Conservation (phyloP, 2,329 filamentous ascomycete species). For the Penicillium aurantiogriseum region DNA sequence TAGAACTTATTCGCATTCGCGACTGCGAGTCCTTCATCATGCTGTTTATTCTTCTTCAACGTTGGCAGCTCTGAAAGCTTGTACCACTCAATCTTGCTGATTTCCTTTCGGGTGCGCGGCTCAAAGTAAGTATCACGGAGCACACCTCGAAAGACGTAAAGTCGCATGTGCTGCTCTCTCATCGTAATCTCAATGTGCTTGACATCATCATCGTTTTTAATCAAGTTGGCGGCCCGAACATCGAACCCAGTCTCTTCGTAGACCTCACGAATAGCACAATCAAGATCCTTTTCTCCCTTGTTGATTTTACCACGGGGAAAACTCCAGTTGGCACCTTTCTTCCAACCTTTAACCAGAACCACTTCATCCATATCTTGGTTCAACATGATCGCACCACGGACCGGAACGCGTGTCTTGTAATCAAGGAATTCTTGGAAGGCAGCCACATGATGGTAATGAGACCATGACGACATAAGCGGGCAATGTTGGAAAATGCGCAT, state of each 20-base stretch:
- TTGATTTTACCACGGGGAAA: slow-evolving; percentile 98
- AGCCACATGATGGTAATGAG: slow-evolving; percentile 70
- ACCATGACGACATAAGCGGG: slow-evolving; percentile 79
- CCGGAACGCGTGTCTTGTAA: slow-evolving; percentile 93
- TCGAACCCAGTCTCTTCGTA: slow-evolving; percentile 96
- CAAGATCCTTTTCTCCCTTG: slow-evolving; percentile 89
- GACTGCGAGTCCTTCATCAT: slow-evolving; percentile 56
- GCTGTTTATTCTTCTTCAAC: slow-evolving; percentile 70
- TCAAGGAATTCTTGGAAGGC: slow-evolving; percentile 90
- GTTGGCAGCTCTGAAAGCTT: slow-evolving; percentile 83
- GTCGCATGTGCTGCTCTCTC: slow-evolving; percentile 85
- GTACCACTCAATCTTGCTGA: slow-evolving; percentile 96
- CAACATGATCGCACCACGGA: slow-evolving; percentile 88
- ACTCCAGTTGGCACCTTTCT: slow-evolving; percentile 93
- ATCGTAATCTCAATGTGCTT: slow-evolving; percentile 88
- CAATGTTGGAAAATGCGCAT: slow-evolving; percentile 92
- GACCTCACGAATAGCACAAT: slow-evolving; percentile 90
- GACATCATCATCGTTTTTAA: slow-evolving; percentile 67
- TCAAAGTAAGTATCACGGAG: slow-evolving; percentile 85
- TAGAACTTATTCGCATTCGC: slow-evolving; percentile 85
- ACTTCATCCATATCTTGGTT: slow-evolving; percentile 93
- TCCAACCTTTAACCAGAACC: slow-evolving; percentile 95
- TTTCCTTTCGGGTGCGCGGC: slow-evolving; percentile 91
- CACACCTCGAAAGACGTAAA: slow-evolving; percentile 89
- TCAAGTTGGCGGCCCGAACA: slow-evolving; percentile 69